Base-by-base conservation (phyloP, 2,329 filamentous ascomycete genomes). In the Tolypocladium ovalisporum region DNA sequence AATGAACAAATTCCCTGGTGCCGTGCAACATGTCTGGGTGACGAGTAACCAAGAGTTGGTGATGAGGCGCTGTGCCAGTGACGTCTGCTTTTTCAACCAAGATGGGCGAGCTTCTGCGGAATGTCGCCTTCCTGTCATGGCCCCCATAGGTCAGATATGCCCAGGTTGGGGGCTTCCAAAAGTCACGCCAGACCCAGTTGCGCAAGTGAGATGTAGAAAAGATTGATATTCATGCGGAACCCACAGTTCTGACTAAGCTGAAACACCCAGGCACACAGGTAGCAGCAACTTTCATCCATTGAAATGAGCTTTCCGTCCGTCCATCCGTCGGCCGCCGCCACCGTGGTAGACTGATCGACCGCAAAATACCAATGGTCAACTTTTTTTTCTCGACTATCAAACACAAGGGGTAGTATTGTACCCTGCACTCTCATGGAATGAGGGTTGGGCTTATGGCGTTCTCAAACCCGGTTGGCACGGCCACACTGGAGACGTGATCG, bases 311-410 rank as follows among this genome's bases (percentile, higher is more conserved):
- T n/a, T 37, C 52, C 52, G 52, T 53, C 52, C 52, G 34, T 53
- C 57, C 54, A 24, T 37, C 40, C 35, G 35, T 32, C 54, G 52
- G 55, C 53, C 65, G 62, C 60, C 55, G 57, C 32, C 9, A 9
- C 32, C 32, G 32, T 57, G 57, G 55, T 61, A 63, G 59, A 44
- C 15, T 39, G 61, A 59, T 62, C 64, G 61, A 63, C 64, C 65
- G 61, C 62, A 56, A 61, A 67, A 64, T 65, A 62, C 54, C 56
- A 61, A 63, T 66, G 65, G 64, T 65, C 66, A 68, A 68, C 62
- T 65, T 66, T 65, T 67, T 59, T 65, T 67, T 59, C 65, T 62
- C 62, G 62, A 60, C 62, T 66, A 66, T 68, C 65, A 67, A 68
- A 67, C 66, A 62, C 58, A 60, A 66, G 67, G 65, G 63, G 58